These are phyloP conservation scores for Diplodia scrobiculata DNA, from an alignment of 2,329 filamentous ascomycete genomes.

Conservation along the genomic window DNA sequence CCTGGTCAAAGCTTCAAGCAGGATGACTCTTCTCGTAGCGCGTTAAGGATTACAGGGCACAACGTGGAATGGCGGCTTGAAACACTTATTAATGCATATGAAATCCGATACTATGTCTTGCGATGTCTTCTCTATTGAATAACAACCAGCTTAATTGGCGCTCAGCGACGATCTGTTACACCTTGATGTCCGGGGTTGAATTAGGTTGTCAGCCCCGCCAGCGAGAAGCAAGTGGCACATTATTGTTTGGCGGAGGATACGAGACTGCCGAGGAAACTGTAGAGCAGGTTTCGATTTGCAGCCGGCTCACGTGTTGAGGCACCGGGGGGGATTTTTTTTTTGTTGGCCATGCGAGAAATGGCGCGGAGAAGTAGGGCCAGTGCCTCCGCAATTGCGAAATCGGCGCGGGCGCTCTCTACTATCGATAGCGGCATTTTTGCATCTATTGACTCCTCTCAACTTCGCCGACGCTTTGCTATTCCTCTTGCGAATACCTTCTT, in stretches of 20 bases:
- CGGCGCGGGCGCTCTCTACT: constrained; percentile 12
- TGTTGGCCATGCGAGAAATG: background rate
- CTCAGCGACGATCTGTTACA: background rate
- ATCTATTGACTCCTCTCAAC: constrained; percentile 3
- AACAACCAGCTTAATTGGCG: background rate
- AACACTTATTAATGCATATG: background rate
- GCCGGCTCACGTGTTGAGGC: background rate
- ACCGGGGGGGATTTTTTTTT: background rate
- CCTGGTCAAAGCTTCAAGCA: background rate
- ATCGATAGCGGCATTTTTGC: constrained; percentile 26
- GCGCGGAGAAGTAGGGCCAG: background rate
- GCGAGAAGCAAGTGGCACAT: background rate
- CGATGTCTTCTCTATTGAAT: background rate
- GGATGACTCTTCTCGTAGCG: background rate
- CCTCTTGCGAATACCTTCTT: background rate
- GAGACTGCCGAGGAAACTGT: background rate
- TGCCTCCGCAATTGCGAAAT: constrained; percentile 15
- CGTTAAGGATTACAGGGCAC: background rate
- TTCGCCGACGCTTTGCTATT: background rate
- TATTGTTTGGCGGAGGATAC: background rate
- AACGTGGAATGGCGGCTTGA: background rate
- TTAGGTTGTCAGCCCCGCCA: background rate
- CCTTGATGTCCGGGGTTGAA: background rate
- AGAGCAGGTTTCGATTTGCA: background rate
- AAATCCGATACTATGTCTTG: background rate